Evolutionary conservation across 495 filamentous ascomycete species (phyloP), one percentile per base, ranked within the genome.

Genomic region (Penicillium roqueforti): DNA sequence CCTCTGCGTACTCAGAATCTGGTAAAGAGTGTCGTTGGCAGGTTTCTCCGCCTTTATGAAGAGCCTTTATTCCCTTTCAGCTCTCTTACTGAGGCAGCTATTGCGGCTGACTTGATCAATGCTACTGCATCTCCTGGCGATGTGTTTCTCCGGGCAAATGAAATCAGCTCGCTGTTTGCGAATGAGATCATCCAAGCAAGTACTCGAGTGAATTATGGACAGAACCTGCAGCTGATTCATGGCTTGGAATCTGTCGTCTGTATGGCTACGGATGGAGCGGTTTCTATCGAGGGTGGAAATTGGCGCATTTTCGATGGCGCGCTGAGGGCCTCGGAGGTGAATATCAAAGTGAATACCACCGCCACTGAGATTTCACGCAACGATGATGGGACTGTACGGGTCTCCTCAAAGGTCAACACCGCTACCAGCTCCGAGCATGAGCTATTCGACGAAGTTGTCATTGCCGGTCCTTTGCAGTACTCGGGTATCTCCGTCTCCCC

Each of bases 161-260:
- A 76, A 5, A 80, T 97, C 36, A 77, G 76, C 3, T 69, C 76
- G 0, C 57, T 68, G 9, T 99, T 95, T 63, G 72, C 87, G 2
- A 82, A 82, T 10, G 91, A 99, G 43, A 83, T 99, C 38, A 82
- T 98, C 11, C 95, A 97, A 72, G 89, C 93, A 2, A 88, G 84
- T 57, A 97, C 93, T 1, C 79, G 93, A 5, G 93, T 97, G 39
- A 99, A 99, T 65, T 97, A 97, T 72, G 93, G 87, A 0, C 89
- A 92, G 57, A 97, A 99, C 55, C 65, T 98, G 6, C 76, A 71
- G 3, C 67, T 84, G 40, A 93, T 97, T 28, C 92, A 99, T 61
- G 95, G 89, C 3, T 68, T 99, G 9, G 90, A 92, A 58, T 83
- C 91, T 0, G 92, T 97, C 87, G 93, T 96, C 14, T 87, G 89